Percentiles rank a stretch among this genome's conserved stretches.
phyloP scores from a whole-genome alignment of 306 rosid species.

The Geum urbanum region DNA sequence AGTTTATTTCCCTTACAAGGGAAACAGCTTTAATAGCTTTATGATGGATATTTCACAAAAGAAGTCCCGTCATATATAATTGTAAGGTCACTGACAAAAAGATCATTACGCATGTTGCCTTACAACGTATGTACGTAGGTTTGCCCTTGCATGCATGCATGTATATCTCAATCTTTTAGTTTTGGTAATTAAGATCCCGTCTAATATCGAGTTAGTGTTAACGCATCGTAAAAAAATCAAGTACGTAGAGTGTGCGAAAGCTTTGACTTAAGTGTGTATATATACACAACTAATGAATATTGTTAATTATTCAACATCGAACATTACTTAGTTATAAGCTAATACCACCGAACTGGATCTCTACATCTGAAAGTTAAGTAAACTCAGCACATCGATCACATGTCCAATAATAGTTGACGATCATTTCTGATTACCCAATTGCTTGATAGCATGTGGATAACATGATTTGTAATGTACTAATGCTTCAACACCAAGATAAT shows the following conservation, averaged over 20 bases:
- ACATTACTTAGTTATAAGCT: background rate
- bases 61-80: background rate
- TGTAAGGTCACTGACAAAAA: conserved; percentile 13
- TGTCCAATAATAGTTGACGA: conserved; percentile 21
- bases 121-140: background rate
- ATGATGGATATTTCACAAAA: background rate
- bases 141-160: too few species aligned
- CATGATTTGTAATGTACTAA: conserved; percentile 13
- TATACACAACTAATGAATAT: background rate
- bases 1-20: background rate
- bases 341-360: background rate
- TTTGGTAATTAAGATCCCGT: too few species aligned
- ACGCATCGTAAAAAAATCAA: too few species aligned
- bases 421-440: background rate
- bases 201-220: too few species aligned
- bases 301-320: too few species aligned
- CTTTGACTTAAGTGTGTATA: background rate
- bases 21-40: background rate
- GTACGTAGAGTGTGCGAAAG: background rate
- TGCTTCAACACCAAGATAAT: conserved; percentile 15
- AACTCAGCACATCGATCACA: background rate
- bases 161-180: too few species aligned
- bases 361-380: conserved; percentile 13
- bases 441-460: conserved; percentile 10
- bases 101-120: background rate